Evolutionary conservation across 2,329 filamentous ascomycete species (phyloP).

Genomic region (Juglanconis juglandina): DNA sequence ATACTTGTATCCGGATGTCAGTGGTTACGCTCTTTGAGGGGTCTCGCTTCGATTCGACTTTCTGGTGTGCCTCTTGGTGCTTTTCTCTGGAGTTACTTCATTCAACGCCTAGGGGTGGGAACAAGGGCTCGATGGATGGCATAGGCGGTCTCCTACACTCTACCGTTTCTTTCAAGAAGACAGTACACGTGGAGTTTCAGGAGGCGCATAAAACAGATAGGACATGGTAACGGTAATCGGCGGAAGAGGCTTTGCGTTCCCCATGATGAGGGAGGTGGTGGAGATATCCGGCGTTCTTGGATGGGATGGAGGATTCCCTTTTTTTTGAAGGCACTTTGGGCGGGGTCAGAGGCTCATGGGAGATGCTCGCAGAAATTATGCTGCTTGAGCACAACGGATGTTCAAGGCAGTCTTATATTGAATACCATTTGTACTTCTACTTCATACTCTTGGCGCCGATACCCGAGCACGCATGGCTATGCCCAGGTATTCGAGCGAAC

Average conservation of each 20-base stretch:
- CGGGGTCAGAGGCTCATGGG: too few relatives aligned
- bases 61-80: not conserved
- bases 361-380: too few relatives aligned
- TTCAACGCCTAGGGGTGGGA: too few relatives aligned
- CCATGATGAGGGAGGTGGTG: not conserved
- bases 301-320: not conserved
- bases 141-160: not conserved
- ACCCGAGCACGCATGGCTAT: too few relatives aligned
- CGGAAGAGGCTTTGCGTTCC: not conserved
- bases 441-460: not conserved
- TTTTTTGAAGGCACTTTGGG: too few relatives aligned
- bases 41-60: not conserved
- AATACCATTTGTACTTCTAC: not conserved
- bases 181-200: not conserved
- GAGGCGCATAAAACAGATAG: not conserved
- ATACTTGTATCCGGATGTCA: constrained; percentile 29
- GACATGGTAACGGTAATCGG: not conserved
- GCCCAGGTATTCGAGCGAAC: too few relatives aligned
- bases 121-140: not conserved
- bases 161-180: not conserved
- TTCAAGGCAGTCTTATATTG: not conserved
- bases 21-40: constrained; percentile 20
- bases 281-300: not conserved
- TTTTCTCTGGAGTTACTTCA: not conserved
- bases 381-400: not conserved